Conservation (phyloP, 2,329 filamentous ascomycete species). For the Sarocladiaceae sp. region DNA sequence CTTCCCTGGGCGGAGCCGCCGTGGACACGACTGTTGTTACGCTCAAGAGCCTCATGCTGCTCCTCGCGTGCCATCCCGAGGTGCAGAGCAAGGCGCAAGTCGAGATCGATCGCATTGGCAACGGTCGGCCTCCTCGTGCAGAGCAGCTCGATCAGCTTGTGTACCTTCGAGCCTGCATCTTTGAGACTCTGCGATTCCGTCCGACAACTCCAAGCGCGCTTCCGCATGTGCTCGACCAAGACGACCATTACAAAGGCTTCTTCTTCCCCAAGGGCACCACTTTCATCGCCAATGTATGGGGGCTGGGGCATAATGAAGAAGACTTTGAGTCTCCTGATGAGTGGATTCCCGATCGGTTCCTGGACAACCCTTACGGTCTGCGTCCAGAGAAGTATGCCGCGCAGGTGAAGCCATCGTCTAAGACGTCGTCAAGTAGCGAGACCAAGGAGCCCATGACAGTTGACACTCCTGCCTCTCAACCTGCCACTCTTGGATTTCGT, state of each 20-base stretch:
- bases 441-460: background rate
- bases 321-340: constrained; percentile 17
- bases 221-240: background rate
- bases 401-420: too few relatives aligned
- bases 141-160: constrained; percentile 8
- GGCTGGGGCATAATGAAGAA: constrained; percentile 1
- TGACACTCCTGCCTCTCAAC: background rate
- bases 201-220: background rate
- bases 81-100: constrained; percentile 19
- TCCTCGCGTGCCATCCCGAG: constrained; percentile 10
- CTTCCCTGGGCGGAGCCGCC: background rate
- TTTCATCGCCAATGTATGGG: constrained; percentile 34
- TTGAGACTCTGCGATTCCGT: background rate
- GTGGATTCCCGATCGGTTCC: constrained; percentile 19
- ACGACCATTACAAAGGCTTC: constrained; percentile 1
- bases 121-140: constrained; percentile 22
- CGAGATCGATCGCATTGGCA: constrained; percentile 20
- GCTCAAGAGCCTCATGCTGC: background rate
- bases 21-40: background rate
- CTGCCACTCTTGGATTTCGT: constrained; percentile 11
- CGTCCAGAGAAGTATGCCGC: constrained; percentile 3
- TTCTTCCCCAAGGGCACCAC: constrained; percentile 45
- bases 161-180: constrained; percentile 6
- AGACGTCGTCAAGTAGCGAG: too few relatives aligned
- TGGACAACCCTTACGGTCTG: constrained; percentile 15